These are phyloP conservation scores for Annona cherimola DNA, from an alignment of 164 flowering plant genomes.

Conservation along the genomic window DNA sequence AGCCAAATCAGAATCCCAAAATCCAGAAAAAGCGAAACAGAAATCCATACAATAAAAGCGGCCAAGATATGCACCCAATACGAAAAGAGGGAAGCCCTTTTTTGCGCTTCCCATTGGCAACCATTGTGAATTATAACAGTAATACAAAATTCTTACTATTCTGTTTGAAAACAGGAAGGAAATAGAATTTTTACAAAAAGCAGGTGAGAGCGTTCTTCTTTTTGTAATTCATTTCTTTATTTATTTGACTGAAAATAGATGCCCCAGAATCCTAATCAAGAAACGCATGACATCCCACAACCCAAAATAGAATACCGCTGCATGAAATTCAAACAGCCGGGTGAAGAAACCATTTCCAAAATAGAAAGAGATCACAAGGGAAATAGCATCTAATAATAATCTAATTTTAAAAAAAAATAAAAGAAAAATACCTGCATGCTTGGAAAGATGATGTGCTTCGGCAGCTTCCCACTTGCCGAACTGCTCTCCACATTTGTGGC, in stretches of 20 bases:
- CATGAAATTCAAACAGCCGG: neutral
- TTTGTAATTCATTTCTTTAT: too few species aligned
- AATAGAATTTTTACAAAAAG: neutral
- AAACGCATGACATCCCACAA: neutral
- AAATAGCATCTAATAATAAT: neutral
- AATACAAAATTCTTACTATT: too few species aligned
- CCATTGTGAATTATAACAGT: neutral
- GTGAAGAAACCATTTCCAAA: neutral
- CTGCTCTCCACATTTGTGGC: slow-evolving; percentile 87
- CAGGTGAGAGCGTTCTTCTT: too few species aligned
- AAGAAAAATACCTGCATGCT: slow-evolving; percentile 72
- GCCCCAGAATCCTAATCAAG: too few species aligned
- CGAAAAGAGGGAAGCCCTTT: neutral
- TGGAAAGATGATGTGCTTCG: slow-evolving; percentile 88
- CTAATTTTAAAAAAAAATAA: neutral
- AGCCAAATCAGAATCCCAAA: neutral
- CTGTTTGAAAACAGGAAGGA: neutral
- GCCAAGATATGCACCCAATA: neutral
- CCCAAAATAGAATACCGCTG: neutral
- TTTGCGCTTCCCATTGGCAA: neutral
- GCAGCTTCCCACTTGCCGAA: slow-evolving; percentile 82
- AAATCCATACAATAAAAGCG: neutral
- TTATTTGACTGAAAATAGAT: too few species aligned
- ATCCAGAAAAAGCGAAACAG: neutral
- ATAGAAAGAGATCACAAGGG: neutral